A percentile compares a stretch with the other conserved stretches of the same genome.
Evolutionary conservation across 23 red algal genomes (phyloP).

Genomic region (Gracilaria vermiculophylla): DNA sequence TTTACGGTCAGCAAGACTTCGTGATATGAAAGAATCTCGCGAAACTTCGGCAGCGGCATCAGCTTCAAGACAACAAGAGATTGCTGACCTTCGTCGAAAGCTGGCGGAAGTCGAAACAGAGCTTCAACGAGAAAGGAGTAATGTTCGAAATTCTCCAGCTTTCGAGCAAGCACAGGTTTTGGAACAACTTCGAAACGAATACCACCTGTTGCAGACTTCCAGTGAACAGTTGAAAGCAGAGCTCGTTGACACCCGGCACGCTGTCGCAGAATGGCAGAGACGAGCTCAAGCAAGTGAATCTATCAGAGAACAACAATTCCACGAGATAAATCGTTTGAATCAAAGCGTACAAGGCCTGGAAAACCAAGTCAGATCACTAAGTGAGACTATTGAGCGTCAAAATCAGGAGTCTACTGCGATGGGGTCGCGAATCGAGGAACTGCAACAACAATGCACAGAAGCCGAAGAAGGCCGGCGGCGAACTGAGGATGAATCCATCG

Average conservation of each 20-base stretch:
- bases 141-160: neutral
- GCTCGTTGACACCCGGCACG: conserved; percentile 38
- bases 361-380: conserved; percentile 2
- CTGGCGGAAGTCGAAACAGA: neutral
- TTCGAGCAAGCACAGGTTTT: conserved; percentile 21
- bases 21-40: conserved; percentile 25
- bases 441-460: conserved; percentile 50
- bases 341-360: conserved; percentile 29
- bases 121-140: neutral
- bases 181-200: conserved; percentile 11
- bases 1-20: neutral
- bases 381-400: neutral
- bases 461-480: conserved; percentile 42
- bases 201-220: neutral
- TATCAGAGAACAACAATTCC: conserved; percentile 28
- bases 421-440: conserved; percentile 34
- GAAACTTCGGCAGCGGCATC: conserved; percentile 3
- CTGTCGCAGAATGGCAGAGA: conserved; percentile 39
- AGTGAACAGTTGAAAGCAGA: conserved; percentile 37
- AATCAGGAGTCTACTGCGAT: neutral
- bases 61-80: conserved; percentile 30
- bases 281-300: conserved; percentile 30
- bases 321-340: conserved; percentile 46
- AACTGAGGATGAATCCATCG: conserved; percentile 22
- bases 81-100: conserved; percentile 8